Evolutionary conservation across 768 basidiomycete genomes (phyloP).

Genomic region (Kwoniella shandongensis): DNA sequence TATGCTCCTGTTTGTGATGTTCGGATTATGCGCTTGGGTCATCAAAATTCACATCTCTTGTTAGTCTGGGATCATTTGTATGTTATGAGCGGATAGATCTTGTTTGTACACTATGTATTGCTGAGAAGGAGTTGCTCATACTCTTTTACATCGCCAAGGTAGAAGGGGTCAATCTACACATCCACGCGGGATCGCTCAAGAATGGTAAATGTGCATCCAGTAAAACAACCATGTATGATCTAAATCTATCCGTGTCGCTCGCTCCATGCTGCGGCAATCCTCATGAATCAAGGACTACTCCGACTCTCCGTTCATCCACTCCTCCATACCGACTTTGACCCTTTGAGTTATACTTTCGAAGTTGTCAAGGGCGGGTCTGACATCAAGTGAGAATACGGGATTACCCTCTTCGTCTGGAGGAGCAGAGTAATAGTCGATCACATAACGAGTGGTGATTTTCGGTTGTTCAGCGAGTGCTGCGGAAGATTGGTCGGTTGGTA

Average conservation of each 20-base stretch:
- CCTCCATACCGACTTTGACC: constrained; percentile 56
- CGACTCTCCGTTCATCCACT: constrained; percentile 28
- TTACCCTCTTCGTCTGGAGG: constrained; percentile 85
- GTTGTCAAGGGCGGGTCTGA: constrained; percentile 89
- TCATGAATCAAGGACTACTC: background rate
- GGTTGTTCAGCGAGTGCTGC: constrained; percentile 7
- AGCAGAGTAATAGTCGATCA: constrained; percentile 97
- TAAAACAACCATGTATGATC: no score
- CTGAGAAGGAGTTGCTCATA: no score
- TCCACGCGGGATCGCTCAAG: no score
- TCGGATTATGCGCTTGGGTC: background rate
- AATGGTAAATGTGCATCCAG: no score
- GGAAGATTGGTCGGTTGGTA: constrained; percentile 37
- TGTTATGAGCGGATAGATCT: background rate
- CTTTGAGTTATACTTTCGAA: constrained; percentile 73
- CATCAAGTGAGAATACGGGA: constrained; percentile 92
- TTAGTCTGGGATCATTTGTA: background rate
- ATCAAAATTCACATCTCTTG: background rate
- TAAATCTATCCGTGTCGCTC: background rate
- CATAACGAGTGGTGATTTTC: constrained; percentile 63
- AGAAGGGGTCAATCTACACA: no score
- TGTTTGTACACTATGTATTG: background rate
- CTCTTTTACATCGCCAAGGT: no score
- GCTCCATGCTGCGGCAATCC: background rate
- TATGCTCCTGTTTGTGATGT: background rate